Evolutionary conservation across 148 eudicot genomes (phyloP), one percentile per base, ranked within the genome.

Genomic region (Persicaria maculosa): DNA sequence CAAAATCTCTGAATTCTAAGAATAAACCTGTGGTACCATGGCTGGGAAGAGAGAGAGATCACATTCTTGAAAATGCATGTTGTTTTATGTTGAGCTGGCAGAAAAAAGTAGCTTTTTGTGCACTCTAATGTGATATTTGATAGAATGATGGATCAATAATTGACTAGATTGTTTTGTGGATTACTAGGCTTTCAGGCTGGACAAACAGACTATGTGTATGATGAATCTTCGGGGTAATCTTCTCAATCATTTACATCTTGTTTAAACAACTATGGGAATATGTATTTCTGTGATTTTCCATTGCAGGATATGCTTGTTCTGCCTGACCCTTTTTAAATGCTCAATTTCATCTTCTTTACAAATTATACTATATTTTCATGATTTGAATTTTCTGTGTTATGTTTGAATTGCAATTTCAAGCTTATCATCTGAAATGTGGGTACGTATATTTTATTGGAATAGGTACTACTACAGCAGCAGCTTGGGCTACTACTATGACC

Each of bases 381-480:
- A 45, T 44, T 10, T 47, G 36, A n/a, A 17, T 71, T 71, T 31
- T 31, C 40, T 31, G 40, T 31, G 40, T 31, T 31, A 31, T 15
- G 71, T 44, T 10, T 47, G 36, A n/a, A 17, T 71, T 71, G 73
- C 16, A n/a, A 17, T 17, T 47, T 71, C 7, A 71, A 65, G 47
- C 54, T 47, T 46, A 44, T 3, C 54, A 17, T 71, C 43, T 71
- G 46, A 45, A 7, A 19, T 71, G 46, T 71, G 19, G 31, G 72
- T 36, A n/a, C n/a, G n/a, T n/a, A 9, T 71, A 71, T 71, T 12
- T 71, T 52, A 17, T 45, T 71, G 53, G 52, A 71, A 71, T 86
- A 94, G 98, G 48, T 94, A 91, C 82, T 94, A 94, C 84, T 94
- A 91, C 87, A 94, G 96, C 82, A 90, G 88, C 85, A 90, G 89